These are phyloP conservation scores for Cenchrus americanus DNA, from an alignment of 176 grass and related monocot genomes.

Conservation along the genomic window DNA sequence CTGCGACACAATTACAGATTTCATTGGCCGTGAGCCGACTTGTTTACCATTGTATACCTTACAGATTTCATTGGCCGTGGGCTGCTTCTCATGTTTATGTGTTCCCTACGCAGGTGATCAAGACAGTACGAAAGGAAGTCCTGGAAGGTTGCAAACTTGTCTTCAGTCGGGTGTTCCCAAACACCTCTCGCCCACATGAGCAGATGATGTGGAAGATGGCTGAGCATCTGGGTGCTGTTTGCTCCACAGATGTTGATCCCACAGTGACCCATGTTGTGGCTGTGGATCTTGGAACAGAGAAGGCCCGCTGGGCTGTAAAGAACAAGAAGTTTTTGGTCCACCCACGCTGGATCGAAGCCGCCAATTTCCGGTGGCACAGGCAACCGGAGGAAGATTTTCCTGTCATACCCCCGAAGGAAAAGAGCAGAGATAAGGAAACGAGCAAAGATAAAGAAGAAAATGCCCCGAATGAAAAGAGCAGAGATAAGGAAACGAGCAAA, in stretches of 20 bases:
- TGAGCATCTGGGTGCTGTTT: conserved; percentile 73
- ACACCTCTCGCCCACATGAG: conserved; percentile 35
- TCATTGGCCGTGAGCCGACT: background rate
- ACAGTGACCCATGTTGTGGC: conserved; percentile 74
- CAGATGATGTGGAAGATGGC: conserved; percentile 84
- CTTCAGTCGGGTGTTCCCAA: conserved; percentile 79
- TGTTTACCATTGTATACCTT: background rate
- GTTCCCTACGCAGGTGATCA: conserved; percentile 62
- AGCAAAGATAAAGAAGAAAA: conserved; percentile 17
- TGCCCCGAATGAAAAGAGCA: conserved; percentile 31
- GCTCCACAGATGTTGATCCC: conserved; percentile 58
- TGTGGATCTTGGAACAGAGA: conserved; percentile 54
- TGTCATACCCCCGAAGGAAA: conserved; percentile 29
- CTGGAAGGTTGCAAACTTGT: conserved; percentile 78
- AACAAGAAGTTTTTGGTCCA: conserved; percentile 79
- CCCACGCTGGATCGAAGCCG: conserved; percentile 75
- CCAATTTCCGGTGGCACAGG: conserved; percentile 63
- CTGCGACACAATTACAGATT: background rate
- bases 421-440: conserved; percentile 16
- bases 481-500: conserved; percentile 7
- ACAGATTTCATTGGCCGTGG: background rate
- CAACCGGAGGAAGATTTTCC: conserved; percentile 65
- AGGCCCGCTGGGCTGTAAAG: conserved; percentile 57
- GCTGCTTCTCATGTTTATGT: conserved; percentile 2
- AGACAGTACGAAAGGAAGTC: conserved; percentile 57